Base-by-base conservation (phyloP, 1,139 yeast genomes). In the Lodderomyces elongisporus region DNA sequence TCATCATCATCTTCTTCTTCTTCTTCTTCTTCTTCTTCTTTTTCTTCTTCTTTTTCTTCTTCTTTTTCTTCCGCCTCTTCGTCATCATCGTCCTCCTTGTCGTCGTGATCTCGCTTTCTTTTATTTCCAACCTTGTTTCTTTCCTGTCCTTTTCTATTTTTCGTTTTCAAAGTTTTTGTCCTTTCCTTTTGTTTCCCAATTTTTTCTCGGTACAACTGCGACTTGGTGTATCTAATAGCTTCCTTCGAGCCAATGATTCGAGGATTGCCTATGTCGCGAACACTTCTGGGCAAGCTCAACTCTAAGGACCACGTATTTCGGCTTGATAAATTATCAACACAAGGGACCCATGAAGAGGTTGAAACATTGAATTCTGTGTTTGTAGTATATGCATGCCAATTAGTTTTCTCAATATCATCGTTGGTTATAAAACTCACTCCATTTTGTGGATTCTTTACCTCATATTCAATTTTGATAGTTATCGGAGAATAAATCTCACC, bases 341-440 rank as follows among this genome's bases (percentile, higher is more conserved):
- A 93, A 0, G 99, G 99, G 30, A 91, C 84, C 98, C 99, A 93
- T 14, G 88, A 81, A 2, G 96, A 85, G 0, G 97, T 85, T 10
- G 94, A 77, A 6, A 84, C 70, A 14, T 88, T 88, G 31, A 78
- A 62, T 17, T 87, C 89, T 3, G 85, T 70, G 50, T 91, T 89
- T 1, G 77, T 69, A 0, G 98, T 89, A 54, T 83, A 88, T 1
- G 85, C 94, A 50, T 85, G 95, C 94, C 96, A 88, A 27, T 42
- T 40, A 28, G 56, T 56, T 33, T 54, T 64, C 20, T 64, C 66
- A 3, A 58, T 49, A 25, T 56, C 56, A 5, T 53, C 47, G 24
- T 65, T 64, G 14, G 87, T 83, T 24, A 80, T 73, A 53, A 91
- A 93, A 36, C 72, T 70, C 17, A 93, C 60, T 2, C 99, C 99